Percentiles rank a stretch among this genome's conserved stretches.
Conservation (phyloP, 805 yeast genomes). For the Yamadazyma nakazawae region DNA sequence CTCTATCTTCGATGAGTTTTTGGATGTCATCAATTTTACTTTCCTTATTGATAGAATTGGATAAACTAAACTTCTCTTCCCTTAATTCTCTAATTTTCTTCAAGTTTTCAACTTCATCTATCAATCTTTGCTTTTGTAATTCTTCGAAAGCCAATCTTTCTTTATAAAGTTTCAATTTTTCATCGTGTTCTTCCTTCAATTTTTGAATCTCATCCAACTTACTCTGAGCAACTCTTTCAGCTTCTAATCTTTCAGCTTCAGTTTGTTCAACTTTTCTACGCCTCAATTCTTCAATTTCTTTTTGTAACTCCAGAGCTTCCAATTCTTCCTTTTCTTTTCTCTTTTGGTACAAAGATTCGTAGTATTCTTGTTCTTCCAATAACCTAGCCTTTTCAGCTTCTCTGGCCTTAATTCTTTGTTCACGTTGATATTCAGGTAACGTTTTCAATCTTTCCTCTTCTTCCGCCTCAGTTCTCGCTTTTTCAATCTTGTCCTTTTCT, state of each 20-base stretch:
- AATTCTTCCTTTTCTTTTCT: conserved; percentile 23
- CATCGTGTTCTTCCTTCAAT: conserved; percentile 34
- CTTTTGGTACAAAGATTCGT: conserved; percentile 23
- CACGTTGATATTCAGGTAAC: conserved; percentile 26
- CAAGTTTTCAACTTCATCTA: conserved; percentile 39
- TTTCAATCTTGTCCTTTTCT: conserved; percentile 16
- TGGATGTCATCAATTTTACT: conserved; percentile 24
- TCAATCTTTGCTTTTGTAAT: conserved; percentile 33
- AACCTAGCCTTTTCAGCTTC: conserved; percentile 26
- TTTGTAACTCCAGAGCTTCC: conserved; percentile 28
- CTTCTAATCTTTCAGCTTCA: conserved; percentile 25
- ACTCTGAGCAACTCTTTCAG: conserved; percentile 26
- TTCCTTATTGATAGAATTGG: conserved; percentile 20
- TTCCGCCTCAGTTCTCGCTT: conserved; percentile 12
- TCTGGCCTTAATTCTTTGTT: conserved; percentile 23
- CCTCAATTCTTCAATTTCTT: conserved; percentile 31
- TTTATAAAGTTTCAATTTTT: conserved; percentile 26
- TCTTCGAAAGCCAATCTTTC: conserved; percentile 34
- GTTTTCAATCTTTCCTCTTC: conserved; percentile 16
- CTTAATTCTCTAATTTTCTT: conserved; percentile 37
- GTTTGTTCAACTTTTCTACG: conserved; percentile 19
- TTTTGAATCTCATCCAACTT: conserved; percentile 32
- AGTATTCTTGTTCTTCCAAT: conserved; percentile 23
- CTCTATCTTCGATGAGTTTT: conserved; percentile 30
- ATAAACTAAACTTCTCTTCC: conserved; percentile 34